Conservation (phyloP, 2,329 filamentous ascomycete species). For the Microsporum canis region DNA sequence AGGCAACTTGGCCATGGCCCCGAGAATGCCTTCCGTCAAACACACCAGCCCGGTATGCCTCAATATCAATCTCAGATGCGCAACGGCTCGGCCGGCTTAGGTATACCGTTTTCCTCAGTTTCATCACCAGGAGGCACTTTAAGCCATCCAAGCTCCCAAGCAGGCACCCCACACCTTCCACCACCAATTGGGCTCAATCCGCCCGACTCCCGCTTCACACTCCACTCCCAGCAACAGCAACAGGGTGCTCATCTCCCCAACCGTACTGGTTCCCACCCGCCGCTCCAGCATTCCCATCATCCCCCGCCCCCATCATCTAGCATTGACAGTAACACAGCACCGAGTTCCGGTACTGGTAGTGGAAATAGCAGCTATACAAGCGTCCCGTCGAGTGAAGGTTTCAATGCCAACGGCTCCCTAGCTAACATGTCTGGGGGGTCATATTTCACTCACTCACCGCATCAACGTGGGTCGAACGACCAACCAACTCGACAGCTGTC, state of each 20-base stretch:
- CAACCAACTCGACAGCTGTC: conserved; percentile 7
- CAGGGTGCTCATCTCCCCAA: conserved; percentile 13
- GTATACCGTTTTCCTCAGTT: conserved; percentile 5
- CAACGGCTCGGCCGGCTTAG: conserved; percentile 13
- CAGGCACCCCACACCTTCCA: conserved; percentile 23
- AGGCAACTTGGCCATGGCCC: conserved; percentile 28
- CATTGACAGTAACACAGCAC: conserved; percentile 5
- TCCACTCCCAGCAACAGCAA: conserved; percentile 22
- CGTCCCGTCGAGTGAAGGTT: neutral
- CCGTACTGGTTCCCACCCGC: conserved; percentile 15
- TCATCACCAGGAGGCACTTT: conserved; percentile 7
- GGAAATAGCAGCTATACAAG: conserved; percentile 4
- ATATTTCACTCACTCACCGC: conserved; percentile 7
- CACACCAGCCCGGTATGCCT: conserved; percentile 34
- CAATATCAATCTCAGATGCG: conserved; percentile 27
- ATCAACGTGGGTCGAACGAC: conserved; percentile 2
- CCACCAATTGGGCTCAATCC: conserved; percentile 24
- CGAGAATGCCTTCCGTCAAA: conserved; percentile 21
- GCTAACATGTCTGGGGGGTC: conserved; percentile 10
- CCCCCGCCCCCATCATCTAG: conserved; percentile 4
- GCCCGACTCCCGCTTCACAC: conserved; percentile 27
- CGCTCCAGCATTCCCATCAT: conserved; percentile 8
- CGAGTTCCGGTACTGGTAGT: conserved; percentile 4
- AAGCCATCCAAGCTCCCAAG: conserved; percentile 10
- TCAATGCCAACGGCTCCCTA: conserved; percentile 3